Percentiles rank a stretch among this genome's conserved stretches.
phyloP scores from a whole-genome alignment of 78 protist species.

The Cavenderia fasciculata region DNA sequence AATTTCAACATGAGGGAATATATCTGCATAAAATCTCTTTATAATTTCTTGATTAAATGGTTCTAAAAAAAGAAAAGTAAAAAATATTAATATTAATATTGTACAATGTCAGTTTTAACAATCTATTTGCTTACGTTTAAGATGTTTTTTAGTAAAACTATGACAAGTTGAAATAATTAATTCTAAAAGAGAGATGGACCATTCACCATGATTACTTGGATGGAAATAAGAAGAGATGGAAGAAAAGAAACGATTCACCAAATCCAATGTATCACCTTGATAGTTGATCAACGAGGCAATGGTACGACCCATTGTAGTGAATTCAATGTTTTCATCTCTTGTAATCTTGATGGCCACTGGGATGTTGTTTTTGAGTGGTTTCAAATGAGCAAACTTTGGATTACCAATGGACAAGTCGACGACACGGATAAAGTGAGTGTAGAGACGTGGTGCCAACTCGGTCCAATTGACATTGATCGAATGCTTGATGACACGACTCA shows the following conservation, averaged over 20 bases:
- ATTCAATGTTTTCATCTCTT: not conserved
- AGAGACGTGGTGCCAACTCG: not conserved
- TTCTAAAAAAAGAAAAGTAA: not conserved
- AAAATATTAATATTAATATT: not conserved
- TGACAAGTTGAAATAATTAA: not conserved
- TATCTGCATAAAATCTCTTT: constrained; percentile 15
- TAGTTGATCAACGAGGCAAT: not conserved
- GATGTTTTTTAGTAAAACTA: constrained; percentile 3
- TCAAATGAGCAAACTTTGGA: constrained; percentile 1
- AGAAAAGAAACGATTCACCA: not conserved
- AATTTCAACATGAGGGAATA: constrained; percentile 6
- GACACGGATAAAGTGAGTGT: not conserved
- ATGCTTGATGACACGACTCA: constrained; percentile 7
- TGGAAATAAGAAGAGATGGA: constrained; percentile 23
- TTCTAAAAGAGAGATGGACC: constrained; percentile 22
- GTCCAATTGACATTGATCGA: not conserved
- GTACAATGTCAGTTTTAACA: no score
- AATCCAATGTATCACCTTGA: not conserved
- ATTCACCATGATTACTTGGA: constrained; percentile 58
- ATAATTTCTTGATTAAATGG: constrained; percentile 8
- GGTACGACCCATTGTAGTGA: constrained; percentile 3
- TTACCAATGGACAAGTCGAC: constrained; percentile 41
- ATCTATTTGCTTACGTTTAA: constrained; percentile 17
- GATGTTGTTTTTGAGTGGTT: constrained; percentile 7
- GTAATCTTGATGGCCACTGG: not conserved